phyloP scores from a whole-genome alignment of 2,329 filamentous ascomycete species.

The Colletotrichum brevisporum region DNA sequence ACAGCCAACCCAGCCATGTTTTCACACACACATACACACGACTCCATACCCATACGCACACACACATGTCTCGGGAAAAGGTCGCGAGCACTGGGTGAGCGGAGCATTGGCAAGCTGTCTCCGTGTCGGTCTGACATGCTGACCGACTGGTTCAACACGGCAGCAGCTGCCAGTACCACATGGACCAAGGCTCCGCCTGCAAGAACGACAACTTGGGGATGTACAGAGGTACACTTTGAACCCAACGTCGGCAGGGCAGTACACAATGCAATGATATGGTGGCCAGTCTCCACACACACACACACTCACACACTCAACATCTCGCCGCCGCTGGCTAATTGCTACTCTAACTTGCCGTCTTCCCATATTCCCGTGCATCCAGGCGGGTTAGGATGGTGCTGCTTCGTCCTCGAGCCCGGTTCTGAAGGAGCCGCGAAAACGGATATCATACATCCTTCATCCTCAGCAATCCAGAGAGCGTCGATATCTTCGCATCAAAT shows the following conservation, averaged over 20 bases:
- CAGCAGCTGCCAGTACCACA: slow-evolving; percentile 6
- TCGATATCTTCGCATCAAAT: too few species aligned
- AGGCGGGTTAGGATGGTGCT: slow-evolving; percentile 3
- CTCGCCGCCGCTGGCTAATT: slow-evolving; percentile 25
- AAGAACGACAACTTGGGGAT: slow-evolving; percentile 16
- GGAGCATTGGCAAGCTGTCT: not conserved
- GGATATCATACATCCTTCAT: too few species aligned
- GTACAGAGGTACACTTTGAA: slow-evolving; percentile 9
- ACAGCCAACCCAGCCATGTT: too few species aligned
- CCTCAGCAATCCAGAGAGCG: too few species aligned
- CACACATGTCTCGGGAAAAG: not conserved
- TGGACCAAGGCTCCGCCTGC: slow-evolving; percentile 8
- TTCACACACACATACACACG: too few species aligned
- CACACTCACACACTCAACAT: not conserved
- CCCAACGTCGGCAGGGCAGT: slow-evolving; percentile 30
- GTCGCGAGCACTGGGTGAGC: slow-evolving; percentile 6
- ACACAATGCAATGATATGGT: slow-evolving; percentile 7
- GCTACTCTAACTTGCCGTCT: not conserved
- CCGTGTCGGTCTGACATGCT: slow-evolving; percentile 6
- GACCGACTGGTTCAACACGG: slow-evolving; percentile 3
- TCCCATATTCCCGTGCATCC: slow-evolving; percentile 31
- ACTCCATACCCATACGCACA: too few species aligned
- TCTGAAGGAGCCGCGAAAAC: not conserved
- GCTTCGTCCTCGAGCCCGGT: not conserved
- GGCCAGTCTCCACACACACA: not conserved